Percentiles rank a stretch among this genome's conserved stretches.
These are phyloP conservation scores for Schrenkiella parvula DNA, from an alignment of 345 rosid species.

Conservation along the genomic window DNA sequence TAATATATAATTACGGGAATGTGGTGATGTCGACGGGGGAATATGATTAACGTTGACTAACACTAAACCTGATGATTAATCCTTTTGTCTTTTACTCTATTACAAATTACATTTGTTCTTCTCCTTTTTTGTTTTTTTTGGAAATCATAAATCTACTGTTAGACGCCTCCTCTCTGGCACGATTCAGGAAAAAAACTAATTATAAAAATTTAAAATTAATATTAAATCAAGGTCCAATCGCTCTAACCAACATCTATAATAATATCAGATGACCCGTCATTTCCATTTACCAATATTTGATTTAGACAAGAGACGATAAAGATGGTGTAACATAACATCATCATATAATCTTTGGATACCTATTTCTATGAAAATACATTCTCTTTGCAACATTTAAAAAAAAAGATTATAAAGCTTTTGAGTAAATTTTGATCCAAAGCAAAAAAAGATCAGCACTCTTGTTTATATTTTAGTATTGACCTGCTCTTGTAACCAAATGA, in stretches of 20 bases:
- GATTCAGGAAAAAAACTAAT: not conserved
- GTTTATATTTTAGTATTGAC: too few relatives aligned
- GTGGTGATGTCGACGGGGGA: conserved; percentile 40
- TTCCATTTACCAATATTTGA: conserved; percentile 29
- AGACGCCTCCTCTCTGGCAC: not conserved
- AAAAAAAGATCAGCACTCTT: too few relatives aligned
- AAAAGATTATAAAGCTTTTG: not conserved
- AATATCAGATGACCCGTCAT: conserved; percentile 22
- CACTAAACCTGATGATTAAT: conserved; percentile 21
- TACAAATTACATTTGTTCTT: not conserved
- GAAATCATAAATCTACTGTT: not conserved
- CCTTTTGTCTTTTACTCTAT: not conserved
- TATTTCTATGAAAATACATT: conserved; percentile 1
- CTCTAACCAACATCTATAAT: not conserved
- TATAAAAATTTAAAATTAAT: not conserved
- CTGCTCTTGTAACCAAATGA: not conserved
- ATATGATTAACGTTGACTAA: conserved; percentile 53
- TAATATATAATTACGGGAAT: conserved; percentile 30
- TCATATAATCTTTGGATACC: not conserved
- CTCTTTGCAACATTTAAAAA: not conserved
- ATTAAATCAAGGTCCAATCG: conserved; percentile 15
- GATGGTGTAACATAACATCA: not conserved
- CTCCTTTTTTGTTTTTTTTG: not conserved
- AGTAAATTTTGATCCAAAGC: too few relatives aligned
- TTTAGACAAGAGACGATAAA: conserved; percentile 21